phyloP scores from a whole-genome alignment of 1,139 yeast species.

The Magnusiomyces sp. region DNA sequence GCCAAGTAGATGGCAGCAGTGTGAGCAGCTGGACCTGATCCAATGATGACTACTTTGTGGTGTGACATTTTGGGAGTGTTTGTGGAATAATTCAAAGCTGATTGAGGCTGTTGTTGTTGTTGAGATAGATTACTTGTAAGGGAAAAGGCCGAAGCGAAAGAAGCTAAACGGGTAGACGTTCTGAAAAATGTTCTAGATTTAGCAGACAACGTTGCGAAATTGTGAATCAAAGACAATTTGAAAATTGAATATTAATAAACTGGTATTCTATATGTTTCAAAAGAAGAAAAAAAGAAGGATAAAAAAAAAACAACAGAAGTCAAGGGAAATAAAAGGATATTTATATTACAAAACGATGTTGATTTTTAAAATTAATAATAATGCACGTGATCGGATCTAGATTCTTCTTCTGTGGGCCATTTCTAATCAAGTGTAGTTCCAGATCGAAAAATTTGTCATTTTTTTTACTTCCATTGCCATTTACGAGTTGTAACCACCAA shows the following conservation, averaged over 20 bases:
- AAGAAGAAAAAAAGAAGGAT: background rate
- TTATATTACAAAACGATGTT: background rate
- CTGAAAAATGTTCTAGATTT: background rate
- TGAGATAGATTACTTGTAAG: background rate
- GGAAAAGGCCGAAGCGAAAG: conserved; percentile 5
- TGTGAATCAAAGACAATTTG: background rate
- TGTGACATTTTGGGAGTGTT: conserved; percentile 36
- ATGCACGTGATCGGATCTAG: no score
- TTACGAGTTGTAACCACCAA: no score
- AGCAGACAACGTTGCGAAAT: background rate
- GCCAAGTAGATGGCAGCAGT: conserved; percentile 96
- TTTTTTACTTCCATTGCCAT: no score
- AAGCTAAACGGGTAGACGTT: conserved; percentile 2
- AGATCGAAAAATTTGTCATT: no score
- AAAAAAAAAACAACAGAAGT: background rate
- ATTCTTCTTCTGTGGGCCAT: no score
- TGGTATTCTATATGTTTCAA: background rate
- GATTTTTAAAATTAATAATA: no score
- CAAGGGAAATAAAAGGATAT: background rate
- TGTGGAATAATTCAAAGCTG: background rate
- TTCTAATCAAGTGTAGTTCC: no score
- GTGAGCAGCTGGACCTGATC: conserved; percentile 99
- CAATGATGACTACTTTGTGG: conserved; percentile 83
- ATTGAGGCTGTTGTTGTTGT: background rate
- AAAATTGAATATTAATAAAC: background rate